Percentiles rank a stretch among this genome's conserved stretches.
Evolutionary conservation across 148 eudicot genomes (phyloP).

Genomic region (Camellia japonica): DNA sequence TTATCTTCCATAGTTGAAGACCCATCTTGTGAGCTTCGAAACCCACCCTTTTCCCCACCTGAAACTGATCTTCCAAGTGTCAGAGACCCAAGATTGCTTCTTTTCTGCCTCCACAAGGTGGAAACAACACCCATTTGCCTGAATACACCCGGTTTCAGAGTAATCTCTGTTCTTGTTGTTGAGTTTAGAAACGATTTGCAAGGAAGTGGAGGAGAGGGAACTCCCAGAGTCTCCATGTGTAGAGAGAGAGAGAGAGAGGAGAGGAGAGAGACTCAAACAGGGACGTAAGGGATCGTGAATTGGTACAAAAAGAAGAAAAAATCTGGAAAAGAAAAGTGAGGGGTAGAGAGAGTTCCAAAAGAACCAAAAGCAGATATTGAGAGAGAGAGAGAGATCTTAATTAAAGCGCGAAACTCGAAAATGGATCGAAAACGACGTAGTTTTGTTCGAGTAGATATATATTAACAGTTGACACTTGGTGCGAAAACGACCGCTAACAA

Average conservation of each 20-base stretch:
- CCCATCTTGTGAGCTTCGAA: conserved; percentile 34
- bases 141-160: conserved; percentile 12
- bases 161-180: background rate
- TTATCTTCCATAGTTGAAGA: conserved; percentile 27
- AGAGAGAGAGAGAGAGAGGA: background rate
- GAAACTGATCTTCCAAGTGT: conserved; percentile 24
- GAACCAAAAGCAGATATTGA: background rate
- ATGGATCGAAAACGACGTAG: background rate
- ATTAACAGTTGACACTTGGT: background rate
- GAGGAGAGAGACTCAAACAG: background rate
- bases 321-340: background rate
- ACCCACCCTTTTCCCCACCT: conserved; percentile 18
- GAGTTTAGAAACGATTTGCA: conserved; percentile 11
- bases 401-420: conserved; percentile 7
- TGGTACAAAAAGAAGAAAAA: conserved; percentile 15
- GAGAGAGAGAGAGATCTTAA: background rate
- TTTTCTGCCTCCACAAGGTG: conserved; percentile 19
- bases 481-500: background rate
- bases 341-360: background rate
- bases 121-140: conserved; percentile 38
- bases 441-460: background rate
- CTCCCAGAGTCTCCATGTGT: conserved; percentile 26
- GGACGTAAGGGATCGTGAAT: conserved; percentile 26
- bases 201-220: conserved; percentile 6
- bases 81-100: conserved; percentile 17